Evolutionary conservation across 768 basidiomycete genomes (phyloP).

Genomic region (Pleurotus tuber-regium): DNA sequence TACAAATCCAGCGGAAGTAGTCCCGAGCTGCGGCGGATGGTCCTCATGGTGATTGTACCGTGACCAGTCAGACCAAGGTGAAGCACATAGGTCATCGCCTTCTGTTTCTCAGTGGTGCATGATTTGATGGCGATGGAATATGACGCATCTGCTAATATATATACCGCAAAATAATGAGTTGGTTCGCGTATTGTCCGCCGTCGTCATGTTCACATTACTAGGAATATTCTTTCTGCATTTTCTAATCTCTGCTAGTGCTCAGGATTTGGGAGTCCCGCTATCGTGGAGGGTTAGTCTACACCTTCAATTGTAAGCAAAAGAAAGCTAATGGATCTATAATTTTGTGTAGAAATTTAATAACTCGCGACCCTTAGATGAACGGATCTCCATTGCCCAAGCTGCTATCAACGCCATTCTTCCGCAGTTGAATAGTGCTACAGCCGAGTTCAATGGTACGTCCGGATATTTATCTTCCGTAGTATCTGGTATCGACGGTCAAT

Average conservation of each 20-base stretch:
- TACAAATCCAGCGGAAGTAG: neutral
- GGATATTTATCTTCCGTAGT: too few relatives aligned
- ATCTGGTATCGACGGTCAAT: too few relatives aligned
- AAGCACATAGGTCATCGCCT: neutral
- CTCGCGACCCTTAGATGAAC: conserved; percentile 32
- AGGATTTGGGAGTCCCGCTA: conserved; percentile 25
- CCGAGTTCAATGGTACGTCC: conserved; percentile 41
- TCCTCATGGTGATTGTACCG: neutral
- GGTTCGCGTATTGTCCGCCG: too few relatives aligned
- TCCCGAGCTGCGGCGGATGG: neutral
- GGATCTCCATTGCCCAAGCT: conserved; percentile 39
- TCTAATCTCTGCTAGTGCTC: conserved; percentile 14
- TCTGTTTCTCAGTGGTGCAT: neutral
- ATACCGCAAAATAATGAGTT: too few relatives aligned
- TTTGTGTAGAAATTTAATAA: conserved; percentile 38
- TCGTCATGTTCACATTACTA: too few relatives aligned
- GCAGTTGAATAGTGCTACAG: conserved; percentile 32
- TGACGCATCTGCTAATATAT: neutral
- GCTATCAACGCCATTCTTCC: conserved; percentile 40
- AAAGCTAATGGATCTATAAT: neutral
- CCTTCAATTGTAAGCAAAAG: neutral
- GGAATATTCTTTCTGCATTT: too few relatives aligned
- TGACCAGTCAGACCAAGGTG: too few relatives aligned
- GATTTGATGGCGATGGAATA: too few relatives aligned
- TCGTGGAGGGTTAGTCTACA: conserved; percentile 27